These are phyloP conservation scores for Pythium oligandrum DNA, from an alignment of 352 stramenopile species.

Conservation along the genomic window DNA sequence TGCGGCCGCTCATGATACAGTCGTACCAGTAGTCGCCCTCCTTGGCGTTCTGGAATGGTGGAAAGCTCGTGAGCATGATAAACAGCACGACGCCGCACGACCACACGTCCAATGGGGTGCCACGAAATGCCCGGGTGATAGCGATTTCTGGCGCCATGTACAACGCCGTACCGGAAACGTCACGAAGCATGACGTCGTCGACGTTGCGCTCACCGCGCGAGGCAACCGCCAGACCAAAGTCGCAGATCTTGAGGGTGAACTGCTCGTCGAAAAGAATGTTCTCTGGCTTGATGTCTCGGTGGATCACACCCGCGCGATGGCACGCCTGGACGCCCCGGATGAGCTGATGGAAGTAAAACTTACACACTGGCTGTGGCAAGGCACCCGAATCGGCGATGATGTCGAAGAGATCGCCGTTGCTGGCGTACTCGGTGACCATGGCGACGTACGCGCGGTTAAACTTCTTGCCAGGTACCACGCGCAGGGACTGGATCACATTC, in stretches of 20 bases:
- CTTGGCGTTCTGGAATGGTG: constrained; percentile 77
- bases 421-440: constrained; percentile 76
- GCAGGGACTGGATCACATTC: constrained; percentile 49
- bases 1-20: constrained; percentile 38
- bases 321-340: constrained; percentile 70
- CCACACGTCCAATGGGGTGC: constrained; percentile 85
- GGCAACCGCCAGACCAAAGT: constrained; percentile 87
- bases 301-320: constrained; percentile 67
- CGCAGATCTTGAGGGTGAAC: constrained; percentile 89
- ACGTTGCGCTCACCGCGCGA: constrained; percentile 10
- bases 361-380: constrained; percentile 51
- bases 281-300: constrained; percentile 89
- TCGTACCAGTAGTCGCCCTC: constrained; percentile 78
- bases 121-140: constrained; percentile 50
- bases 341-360: constrained; percentile 82
- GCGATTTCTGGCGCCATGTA: constrained; percentile 90
- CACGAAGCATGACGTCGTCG: constrained; percentile 31
- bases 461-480: constrained; percentile 39
- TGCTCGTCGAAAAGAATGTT: constrained; percentile 85
- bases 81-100: constrained; percentile 88
- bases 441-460: constrained; percentile 50
- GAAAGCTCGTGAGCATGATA: constrained; percentile 87
- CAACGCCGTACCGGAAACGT: constrained; percentile 76
- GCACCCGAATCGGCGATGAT: constrained; percentile 67
- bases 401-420: constrained; percentile 86